Percentiles rank a stretch among this genome's conserved stretches.
Conservation (phyloP, 805 yeast species). For the Wickerhamia fluorescens region DNA sequence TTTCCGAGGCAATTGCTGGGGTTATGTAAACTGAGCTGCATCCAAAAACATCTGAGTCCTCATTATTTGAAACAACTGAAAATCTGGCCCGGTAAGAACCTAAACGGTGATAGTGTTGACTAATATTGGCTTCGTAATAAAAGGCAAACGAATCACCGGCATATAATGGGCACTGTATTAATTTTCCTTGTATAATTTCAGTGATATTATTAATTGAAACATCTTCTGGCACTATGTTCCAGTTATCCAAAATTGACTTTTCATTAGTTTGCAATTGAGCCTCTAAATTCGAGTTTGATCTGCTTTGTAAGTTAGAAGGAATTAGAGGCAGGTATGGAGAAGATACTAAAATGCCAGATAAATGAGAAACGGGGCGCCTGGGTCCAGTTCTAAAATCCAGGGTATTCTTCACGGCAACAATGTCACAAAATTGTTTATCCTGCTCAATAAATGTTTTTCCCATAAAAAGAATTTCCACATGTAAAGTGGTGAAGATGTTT, state of each 20-base stretch:
- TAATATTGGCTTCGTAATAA: slow-evolving; percentile 34
- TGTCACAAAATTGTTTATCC: slow-evolving; percentile 38
- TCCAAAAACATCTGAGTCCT: slow-evolving; percentile 31
- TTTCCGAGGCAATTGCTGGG: slow-evolving; percentile 29
- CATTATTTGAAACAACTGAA: slow-evolving; percentile 35
- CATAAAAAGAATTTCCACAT: slow-evolving; percentile 36
- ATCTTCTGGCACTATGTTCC: too few species aligned
- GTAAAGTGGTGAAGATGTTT: slow-evolving; percentile 43
- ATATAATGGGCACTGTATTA: slow-evolving; percentile 30
- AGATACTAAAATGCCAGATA: too few species aligned
- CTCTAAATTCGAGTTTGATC: too few species aligned
- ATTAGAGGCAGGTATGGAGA: too few species aligned
- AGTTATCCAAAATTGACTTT: too few species aligned
- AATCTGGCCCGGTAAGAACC: slow-evolving; percentile 42
- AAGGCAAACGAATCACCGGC: slow-evolving; percentile 29
- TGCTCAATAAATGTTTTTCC: slow-evolving; percentile 36
- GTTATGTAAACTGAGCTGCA: slow-evolving; percentile 45
- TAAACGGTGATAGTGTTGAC: slow-evolving; percentile 30
- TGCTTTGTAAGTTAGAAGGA: too few species aligned
- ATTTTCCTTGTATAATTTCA: slow-evolving; percentile 4
- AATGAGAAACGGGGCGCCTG: too few species aligned
- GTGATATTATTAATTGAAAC: too few species aligned
- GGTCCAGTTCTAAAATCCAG: too few species aligned
- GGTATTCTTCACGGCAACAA: slow-evolving; percentile 29
- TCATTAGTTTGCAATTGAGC: too few species aligned